Evolutionary conservation across 306 rosid genomes (phyloP), one percentile per base, ranked within the genome.

Genomic region (Quillaja saponaria): DNA sequence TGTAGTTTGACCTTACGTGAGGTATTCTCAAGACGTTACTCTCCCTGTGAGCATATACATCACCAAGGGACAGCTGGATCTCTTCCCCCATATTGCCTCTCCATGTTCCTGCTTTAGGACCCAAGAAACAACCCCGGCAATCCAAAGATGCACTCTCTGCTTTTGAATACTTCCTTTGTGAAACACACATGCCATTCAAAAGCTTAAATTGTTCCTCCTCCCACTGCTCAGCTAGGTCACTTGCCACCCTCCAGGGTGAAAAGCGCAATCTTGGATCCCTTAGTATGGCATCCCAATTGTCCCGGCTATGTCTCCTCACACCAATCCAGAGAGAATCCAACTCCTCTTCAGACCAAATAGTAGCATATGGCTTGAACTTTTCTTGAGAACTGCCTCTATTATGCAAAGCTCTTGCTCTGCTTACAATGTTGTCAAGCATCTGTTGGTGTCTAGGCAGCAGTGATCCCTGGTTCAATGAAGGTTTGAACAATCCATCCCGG

Each of bases 251-350:
- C 58, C 76, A 55, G 49, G 83, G 66, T 12, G 81, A 81, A 70
- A 86, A 86, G 52, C 66, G 79, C 67, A 86, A 60, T 63, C 81
- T 78, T 15, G 83, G 87, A 71, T 86, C 94, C 73, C 76, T 81
- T 47, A 86, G 58, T 78, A 86, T 83, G 28, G 87, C 83, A 58
- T 68, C 78, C 94, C 89, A 86, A 63, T 83, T 83, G 56, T 77
- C 83, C 78, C 72, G 66, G 56, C 89, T 85, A 48, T 81, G 78
- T 71, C 87, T 83, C 64, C 95, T 83, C 63, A 86, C 84, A 54
- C 95, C 95, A 55, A 86, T 77, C 95, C 95, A 86, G 13, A 83
- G 77, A 74, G 49, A 81, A 81, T 86, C 95, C 71, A 86, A 70
- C 78, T 86, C 95, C 80, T 86, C 95, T 71, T 86, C 90, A 41